phyloP scores from a whole-genome alignment of 2,329 filamentous ascomycete genomes.

The Botryotinia calthae region DNA sequence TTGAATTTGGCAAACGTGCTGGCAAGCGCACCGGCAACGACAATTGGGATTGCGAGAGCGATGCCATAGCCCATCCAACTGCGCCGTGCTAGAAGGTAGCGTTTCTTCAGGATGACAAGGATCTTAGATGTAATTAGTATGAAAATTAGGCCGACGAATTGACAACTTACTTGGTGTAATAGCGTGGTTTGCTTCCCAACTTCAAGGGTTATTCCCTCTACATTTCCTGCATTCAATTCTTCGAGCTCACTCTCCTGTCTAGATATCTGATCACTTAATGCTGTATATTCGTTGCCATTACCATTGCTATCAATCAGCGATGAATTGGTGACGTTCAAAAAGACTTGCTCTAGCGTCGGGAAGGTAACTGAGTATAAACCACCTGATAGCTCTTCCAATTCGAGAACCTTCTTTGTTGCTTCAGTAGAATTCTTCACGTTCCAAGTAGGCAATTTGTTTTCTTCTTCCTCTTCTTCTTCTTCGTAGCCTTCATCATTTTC shows the following conservation, averaged over 20 bases:
- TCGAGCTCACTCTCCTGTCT: background rate
- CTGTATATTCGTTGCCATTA: background rate
- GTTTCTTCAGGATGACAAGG: background rate
- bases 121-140: background rate
- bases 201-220: background rate
- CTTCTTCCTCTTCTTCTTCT: background rate
- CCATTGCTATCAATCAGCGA: background rate
- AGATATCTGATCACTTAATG: background rate
- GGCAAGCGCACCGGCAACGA: conserved; percentile 54
- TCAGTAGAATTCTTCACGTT: background rate
- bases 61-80: background rate
- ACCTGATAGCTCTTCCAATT: conserved; percentile 1
- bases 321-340: background rate
- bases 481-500: background rate
- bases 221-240: background rate
- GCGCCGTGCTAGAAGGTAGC: background rate
- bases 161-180: background rate
- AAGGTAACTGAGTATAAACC: background rate
- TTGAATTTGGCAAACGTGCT: conserved; percentile 32
- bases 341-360: background rate
- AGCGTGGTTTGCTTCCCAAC: background rate
- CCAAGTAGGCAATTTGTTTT: background rate
- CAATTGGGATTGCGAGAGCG: background rate
- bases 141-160: background rate
- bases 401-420: background rate